These are phyloP conservation scores for Candida mesenterica DNA, from an alignment of 1,139 yeast genomes.

Conservation along the genomic window DNA sequence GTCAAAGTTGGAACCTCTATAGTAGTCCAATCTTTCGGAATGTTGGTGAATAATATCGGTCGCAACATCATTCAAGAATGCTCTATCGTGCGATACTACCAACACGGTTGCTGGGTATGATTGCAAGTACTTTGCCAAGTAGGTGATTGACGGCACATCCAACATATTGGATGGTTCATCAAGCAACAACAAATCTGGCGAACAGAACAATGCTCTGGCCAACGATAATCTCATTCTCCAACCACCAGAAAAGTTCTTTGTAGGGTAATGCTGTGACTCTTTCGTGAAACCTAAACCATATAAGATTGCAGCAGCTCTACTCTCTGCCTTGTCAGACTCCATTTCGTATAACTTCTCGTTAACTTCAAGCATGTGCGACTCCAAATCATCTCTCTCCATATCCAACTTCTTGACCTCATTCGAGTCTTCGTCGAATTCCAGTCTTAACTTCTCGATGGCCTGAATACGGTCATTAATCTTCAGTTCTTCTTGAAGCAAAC, in stretches of 20 bases:
- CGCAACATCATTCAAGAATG: slow-evolving; percentile 95
- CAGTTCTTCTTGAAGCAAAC: slow-evolving; percentile 70
- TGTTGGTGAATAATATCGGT: slow-evolving; percentile 98
- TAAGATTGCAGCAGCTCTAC: slow-evolving; percentile 93
- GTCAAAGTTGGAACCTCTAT: slow-evolving; percentile 92
- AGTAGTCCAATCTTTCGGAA: slow-evolving; percentile 92
- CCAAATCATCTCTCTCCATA: slow-evolving; percentile 85
- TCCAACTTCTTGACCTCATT: slow-evolving; percentile 78
- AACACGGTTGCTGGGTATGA: slow-evolving; percentile 88
- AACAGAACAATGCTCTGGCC: slow-evolving; percentile 96
- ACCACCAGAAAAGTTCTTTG: slow-evolving; percentile 97
- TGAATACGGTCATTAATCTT: slow-evolving; percentile 70
- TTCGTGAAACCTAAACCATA: slow-evolving; percentile 91
- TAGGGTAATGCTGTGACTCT: slow-evolving; percentile 77
- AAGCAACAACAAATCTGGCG: slow-evolving; percentile 85
- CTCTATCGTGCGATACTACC: slow-evolving; percentile 96
- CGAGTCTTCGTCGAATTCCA: slow-evolving; percentile 79
- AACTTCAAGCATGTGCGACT: slow-evolving; percentile 71
- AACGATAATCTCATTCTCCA: slow-evolving; percentile 99
- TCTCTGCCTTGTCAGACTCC: slow-evolving; percentile 97
- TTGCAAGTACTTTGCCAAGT: slow-evolving; percentile 83
- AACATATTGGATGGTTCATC: slow-evolving; percentile 99
- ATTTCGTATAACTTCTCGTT: slow-evolving; percentile 82
- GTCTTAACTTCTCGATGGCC: slow-evolving; percentile 69
- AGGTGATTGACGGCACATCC: slow-evolving; percentile 98